Conservation (phyloP, 1,139 yeast genomes). For the Pichia kudriavzevii region DNA sequence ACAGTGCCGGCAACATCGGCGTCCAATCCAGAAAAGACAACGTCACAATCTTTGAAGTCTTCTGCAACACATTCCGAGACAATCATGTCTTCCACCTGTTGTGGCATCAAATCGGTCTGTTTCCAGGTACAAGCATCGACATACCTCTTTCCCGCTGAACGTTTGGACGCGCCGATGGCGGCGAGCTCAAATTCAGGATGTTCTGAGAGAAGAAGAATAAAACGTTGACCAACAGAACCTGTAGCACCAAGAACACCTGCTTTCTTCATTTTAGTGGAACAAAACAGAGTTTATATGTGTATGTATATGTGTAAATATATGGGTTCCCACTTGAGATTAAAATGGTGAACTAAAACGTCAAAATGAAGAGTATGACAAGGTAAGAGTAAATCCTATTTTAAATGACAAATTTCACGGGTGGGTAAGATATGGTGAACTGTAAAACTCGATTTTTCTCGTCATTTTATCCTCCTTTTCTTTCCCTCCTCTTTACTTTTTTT, state of each 20-base stretch:
- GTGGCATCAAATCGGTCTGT: conserved; percentile 80
- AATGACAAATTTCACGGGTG: too few relatives aligned
- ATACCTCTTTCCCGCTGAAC: conserved; percentile 90
- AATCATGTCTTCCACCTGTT: conserved; percentile 47
- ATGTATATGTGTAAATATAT: too few relatives aligned
- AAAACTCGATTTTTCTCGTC: too few relatives aligned
- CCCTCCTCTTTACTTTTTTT: too few relatives aligned
- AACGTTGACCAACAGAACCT: conserved; percentile 96
- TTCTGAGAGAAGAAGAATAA: conserved; percentile 70
- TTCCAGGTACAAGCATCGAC: conserved; percentile 90
- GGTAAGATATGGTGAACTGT: too few relatives aligned
- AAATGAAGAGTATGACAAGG: too few relatives aligned
- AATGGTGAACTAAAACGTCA: too few relatives aligned
- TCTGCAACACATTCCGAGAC: conserved; percentile 76
- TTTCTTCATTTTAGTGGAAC: conserved; percentile 29
- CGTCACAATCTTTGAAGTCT: conserved; percentile 79
- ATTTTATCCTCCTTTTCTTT: too few relatives aligned
- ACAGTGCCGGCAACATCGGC: conserved; percentile 90
- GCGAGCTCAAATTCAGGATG: conserved; percentile 87
- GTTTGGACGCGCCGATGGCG: conserved; percentile 84
- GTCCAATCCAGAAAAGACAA: conserved; percentile 92
- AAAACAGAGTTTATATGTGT: background rate
- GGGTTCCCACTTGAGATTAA: too few relatives aligned
- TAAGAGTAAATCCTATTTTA: too few relatives aligned
- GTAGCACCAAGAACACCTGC: conserved; percentile 97